Conservation (phyloP, 176 grass and related monocot species). For the Carex myosuroides region DNA sequence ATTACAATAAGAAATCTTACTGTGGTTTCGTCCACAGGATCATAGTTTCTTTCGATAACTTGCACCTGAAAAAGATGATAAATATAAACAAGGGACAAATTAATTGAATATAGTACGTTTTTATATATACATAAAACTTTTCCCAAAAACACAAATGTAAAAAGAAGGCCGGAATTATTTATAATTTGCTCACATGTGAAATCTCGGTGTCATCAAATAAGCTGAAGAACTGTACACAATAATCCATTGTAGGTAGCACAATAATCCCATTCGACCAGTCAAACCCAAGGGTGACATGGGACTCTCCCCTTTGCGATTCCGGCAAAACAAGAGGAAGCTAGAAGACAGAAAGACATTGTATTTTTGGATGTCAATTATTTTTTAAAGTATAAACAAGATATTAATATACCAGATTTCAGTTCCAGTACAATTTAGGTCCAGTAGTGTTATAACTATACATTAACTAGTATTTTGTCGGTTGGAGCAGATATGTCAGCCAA, state of each 20-base stretch:
- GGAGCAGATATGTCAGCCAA: neutral
- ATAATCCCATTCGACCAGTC: constrained; percentile 52
- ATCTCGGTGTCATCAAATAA: constrained; percentile 72
- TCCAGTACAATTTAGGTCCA: neutral
- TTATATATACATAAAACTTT: neutral
- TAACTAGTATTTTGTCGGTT: neutral
- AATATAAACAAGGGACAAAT: constrained; percentile 1
- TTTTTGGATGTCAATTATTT: constrained; percentile 1
- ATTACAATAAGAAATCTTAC: constrained; percentile 32
- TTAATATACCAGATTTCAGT: neutral
- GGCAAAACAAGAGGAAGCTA: constrained; percentile 46
- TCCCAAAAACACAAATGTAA: neutral
- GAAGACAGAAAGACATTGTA: constrained; percentile 18
- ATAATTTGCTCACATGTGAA: constrained; percentile 55
- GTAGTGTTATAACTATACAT: neutral
- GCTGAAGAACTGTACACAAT: constrained; percentile 77
- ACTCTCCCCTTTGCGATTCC: constrained; percentile 12
- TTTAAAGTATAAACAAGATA: neutral
- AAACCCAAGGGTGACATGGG: constrained; percentile 40
- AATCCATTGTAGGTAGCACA: constrained; percentile 72
- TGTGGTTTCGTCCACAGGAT: constrained; percentile 77
- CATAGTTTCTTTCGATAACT: constrained; percentile 92
- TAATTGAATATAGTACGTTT: neutral
- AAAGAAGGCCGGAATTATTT: neutral
- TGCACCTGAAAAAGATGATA: constrained; percentile 53